phyloP scores from a whole-genome alignment of 257 asterid genomes.

The Lantana camara region DNA sequence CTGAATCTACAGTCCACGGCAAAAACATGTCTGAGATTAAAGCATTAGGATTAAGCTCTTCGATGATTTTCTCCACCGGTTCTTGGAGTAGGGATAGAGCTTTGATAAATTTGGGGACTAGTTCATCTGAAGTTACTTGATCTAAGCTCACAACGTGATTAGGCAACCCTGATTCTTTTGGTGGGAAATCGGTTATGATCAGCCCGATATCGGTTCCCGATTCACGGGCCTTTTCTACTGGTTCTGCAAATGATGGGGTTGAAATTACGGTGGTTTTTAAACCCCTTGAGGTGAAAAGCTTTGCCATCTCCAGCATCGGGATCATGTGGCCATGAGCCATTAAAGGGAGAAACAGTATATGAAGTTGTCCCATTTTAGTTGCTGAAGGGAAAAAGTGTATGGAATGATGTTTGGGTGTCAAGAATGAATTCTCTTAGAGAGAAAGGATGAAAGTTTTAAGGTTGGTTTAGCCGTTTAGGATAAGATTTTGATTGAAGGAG shows the following conservation, averaged over 20 bases:
- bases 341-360: slow-evolving; percentile 42
- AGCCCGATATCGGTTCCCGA: slow-evolving; percentile 36
- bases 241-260: slow-evolving; percentile 29
- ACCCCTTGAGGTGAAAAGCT: slow-evolving; percentile 46
- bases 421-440: too few species aligned
- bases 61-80: slow-evolving; percentile 46
- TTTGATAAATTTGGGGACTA: slow-evolving; percentile 18
- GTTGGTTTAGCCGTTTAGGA: too few species aligned
- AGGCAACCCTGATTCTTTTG: slow-evolving; percentile 39
- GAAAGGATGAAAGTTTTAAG: too few species aligned
- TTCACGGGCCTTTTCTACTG: slow-evolving; percentile 18
- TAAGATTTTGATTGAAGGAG: too few species aligned
- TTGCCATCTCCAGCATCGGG: slow-evolving; percentile 62
- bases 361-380: slow-evolving; percentile 26
- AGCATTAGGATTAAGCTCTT: slow-evolving; percentile 39
- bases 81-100: slow-evolving; percentile 39
- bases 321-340: slow-evolving; percentile 61
- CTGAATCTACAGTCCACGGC: slow-evolving; percentile 58
- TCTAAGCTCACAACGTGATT: slow-evolving; percentile 39
- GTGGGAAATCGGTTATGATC: slow-evolving; percentile 37
- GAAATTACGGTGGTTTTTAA: slow-evolving; percentile 41
- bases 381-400: neutral
- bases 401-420: neutral
- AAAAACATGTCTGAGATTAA: slow-evolving; percentile 61
- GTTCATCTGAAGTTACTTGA: slow-evolving; percentile 15